Conservation (phyloP, 768 basidiomycete genomes). For the Tylopilus subfusipes region DNA sequence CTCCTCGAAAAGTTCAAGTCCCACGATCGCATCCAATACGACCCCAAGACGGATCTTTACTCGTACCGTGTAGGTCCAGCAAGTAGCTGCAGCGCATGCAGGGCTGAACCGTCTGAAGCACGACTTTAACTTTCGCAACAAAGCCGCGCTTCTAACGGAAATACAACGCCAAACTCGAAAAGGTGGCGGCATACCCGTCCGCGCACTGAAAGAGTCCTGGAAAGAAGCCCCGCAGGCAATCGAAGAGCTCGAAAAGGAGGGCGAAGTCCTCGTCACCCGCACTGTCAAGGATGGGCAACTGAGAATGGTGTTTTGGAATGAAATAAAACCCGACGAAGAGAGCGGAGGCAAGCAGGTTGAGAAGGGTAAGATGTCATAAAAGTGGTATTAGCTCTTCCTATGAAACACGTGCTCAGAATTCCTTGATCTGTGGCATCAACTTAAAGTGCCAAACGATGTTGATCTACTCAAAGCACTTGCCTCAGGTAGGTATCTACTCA, state of each 20-base stretch:
- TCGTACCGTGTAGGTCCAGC: slow-evolving; percentile 69
- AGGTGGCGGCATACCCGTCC: slow-evolving; percentile 81
- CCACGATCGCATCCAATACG: slow-evolving; percentile 76
- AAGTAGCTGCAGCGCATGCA: background rate
- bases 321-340: slow-evolving; percentile 74
- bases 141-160: slow-evolving; percentile 77
- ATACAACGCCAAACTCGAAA: slow-evolving; percentile 82
- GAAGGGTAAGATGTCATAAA: slow-evolving; percentile 52
- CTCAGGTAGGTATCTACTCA: slow-evolving; percentile 46
- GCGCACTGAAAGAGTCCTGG: slow-evolving; percentile 87
- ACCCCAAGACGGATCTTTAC: slow-evolving; percentile 81
- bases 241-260: slow-evolving; percentile 86
- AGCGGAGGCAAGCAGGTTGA: slow-evolving; percentile 70
- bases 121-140: slow-evolving; percentile 81
- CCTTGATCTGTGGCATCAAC: slow-evolving; percentile 78
- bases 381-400: slow-evolving; percentile 15
- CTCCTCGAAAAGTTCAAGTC: slow-evolving; percentile 78
- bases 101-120: slow-evolving; percentile 47
- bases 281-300: slow-evolving; percentile 79
- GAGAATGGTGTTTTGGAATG: slow-evolving; percentile 88
- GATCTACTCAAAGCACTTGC: slow-evolving; percentile 76
- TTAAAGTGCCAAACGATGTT: slow-evolving; percentile 82
- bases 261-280: slow-evolving; percentile 84
- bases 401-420: slow-evolving; percentile 56
- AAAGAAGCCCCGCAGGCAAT: slow-evolving; percentile 80